A percentile compares a stretch with the other conserved stretches of the same genome.
These are phyloP conservation scores for Harringtonia aguacate DNA, from an alignment of 2,329 filamentous ascomycete species.

Conservation along the genomic window DNA sequence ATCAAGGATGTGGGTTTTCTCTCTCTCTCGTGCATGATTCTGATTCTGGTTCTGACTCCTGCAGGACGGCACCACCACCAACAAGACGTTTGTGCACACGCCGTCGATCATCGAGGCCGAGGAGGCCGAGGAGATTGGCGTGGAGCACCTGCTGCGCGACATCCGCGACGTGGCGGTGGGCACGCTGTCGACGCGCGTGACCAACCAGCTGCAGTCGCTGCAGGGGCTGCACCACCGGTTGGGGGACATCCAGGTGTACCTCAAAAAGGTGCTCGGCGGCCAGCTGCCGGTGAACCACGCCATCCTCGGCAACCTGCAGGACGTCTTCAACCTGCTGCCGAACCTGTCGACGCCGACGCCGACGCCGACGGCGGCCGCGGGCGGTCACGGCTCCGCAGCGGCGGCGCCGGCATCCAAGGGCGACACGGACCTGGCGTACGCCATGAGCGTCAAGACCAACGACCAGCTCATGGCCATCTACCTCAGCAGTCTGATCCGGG, in stretches of 20 bases:
- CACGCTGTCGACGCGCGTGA: constrained; percentile 91
- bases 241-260: constrained; percentile 88
- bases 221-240: constrained; percentile 91
- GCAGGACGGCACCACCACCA: constrained; percentile 91
- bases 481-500: constrained; percentile 88
- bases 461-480: constrained; percentile 99
- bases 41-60: background rate
- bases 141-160: constrained; percentile 93
- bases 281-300: constrained; percentile 94
- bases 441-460: constrained; percentile 98
- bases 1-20: constrained; percentile 80
- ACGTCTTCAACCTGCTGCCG: constrained; percentile 95
- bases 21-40: background rate
- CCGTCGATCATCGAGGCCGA: constrained; percentile 98
- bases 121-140: constrained; percentile 97
- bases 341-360: constrained; percentile 77
- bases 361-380: constrained; percentile 30
- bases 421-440: constrained; percentile 81
- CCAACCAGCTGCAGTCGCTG: constrained; percentile 92
- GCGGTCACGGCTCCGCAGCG: no score
- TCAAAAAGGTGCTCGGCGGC: constrained; percentile 90
- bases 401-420: constrained; percentile 43
- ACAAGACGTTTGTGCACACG: constrained; percentile 96
- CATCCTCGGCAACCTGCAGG: constrained; percentile 95
- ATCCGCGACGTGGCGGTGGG: constrained; percentile 97